Percentiles rank a stretch among this genome's conserved stretches.
These are phyloP conservation scores for Debaryomycetaceae sp. DNA, from an alignment of 1,139 yeast species.

Conservation along the genomic window DNA sequence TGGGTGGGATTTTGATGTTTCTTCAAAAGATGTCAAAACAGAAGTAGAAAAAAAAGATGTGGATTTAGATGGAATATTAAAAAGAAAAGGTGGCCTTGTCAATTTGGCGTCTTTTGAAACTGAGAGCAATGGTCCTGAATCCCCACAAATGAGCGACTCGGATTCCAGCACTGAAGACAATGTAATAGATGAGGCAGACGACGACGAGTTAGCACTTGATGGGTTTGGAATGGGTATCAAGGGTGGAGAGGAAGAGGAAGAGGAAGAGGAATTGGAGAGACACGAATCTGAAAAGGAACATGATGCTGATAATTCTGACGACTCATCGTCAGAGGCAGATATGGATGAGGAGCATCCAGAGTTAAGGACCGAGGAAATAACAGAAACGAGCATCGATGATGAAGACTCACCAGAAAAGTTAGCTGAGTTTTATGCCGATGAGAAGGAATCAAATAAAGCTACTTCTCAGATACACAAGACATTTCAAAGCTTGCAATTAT, in stretches of 20 bases:
- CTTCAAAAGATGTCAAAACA: slow-evolving; percentile 22
- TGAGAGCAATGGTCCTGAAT: slow-evolving; percentile 29
- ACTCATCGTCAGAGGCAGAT: slow-evolving; percentile 23
- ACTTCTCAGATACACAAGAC: slow-evolving; percentile 50
- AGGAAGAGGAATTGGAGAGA: slow-evolving; percentile 28
- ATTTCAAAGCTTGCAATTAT: slow-evolving; percentile 75
- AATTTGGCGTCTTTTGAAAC: slow-evolving; percentile 43
- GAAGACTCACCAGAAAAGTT: slow-evolving; percentile 73
- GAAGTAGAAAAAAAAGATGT: slow-evolving; percentile 58
- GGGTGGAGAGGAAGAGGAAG: slow-evolving; percentile 51
- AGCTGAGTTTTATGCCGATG: slow-evolving; percentile 63
- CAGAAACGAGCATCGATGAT: slow-evolving; percentile 27
- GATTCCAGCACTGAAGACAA: slow-evolving; percentile 23
- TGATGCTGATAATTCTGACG: slow-evolving; percentile 21
- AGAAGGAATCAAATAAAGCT: slow-evolving; percentile 42
- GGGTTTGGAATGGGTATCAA: slow-evolving; percentile 71
- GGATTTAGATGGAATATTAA: slow-evolving; percentile 82
- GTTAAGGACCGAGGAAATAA: slow-evolving; percentile 17
- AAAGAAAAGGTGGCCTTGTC: slow-evolving; percentile 74
- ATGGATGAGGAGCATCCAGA: slow-evolving; percentile 22
- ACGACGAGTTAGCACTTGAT: slow-evolving; percentile 33
- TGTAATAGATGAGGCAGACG: slow-evolving; percentile 38
- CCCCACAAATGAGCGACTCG: slow-evolving; percentile 25
- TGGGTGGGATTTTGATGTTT: slow-evolving; percentile 81
- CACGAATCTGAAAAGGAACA: slow-evolving; percentile 17